A percentile compares a stretch with the other conserved stretches of the same genome.
Evolutionary conservation across 768 basidiomycete genomes (phyloP).

Genomic region (Sarcodon aspratus): DNA sequence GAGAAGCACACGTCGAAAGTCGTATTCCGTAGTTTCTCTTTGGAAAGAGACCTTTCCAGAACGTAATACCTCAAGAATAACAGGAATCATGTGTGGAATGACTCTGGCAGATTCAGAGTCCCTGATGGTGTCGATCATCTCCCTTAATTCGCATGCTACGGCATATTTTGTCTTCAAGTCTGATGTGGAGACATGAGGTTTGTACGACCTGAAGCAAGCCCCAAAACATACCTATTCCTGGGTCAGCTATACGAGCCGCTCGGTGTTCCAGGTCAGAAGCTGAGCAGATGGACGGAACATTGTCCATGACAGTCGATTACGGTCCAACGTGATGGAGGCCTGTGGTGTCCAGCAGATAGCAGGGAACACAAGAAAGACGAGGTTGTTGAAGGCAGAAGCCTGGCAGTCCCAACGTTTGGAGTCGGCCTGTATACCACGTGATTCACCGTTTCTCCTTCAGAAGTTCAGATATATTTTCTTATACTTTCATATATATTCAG

Average conservation of each 20-base stretch:
- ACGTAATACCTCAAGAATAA: conserved; percentile 61
- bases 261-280: conserved; percentile 58
- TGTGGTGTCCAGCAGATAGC: background rate
- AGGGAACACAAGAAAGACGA: conserved; percentile 19
- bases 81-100: conserved; percentile 62
- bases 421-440: no score
- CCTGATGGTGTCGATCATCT: conserved; percentile 69
- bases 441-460: no score
- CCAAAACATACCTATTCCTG: conserved; percentile 44
- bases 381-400: conserved; percentile 10
- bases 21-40: conserved; percentile 61
- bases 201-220: background rate
- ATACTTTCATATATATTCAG: no score
- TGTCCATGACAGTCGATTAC: conserved; percentile 24
- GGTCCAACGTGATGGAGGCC: background rate
- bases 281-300: conserved; percentile 29
- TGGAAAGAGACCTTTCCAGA: conserved; percentile 55
- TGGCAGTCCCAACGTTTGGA: no score
- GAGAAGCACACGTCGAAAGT: conserved; percentile 77
- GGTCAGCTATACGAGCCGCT: conserved; percentile 65
- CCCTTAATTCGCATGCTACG: conserved; percentile 69
- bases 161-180: conserved; percentile 62
- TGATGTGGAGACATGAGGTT: conserved; percentile 13
- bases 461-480: no score
- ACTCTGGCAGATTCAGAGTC: conserved; percentile 64